Percentiles rank a stretch among this genome's conserved stretches.
These are phyloP conservation scores for Ascobolus immersus DNA, from an alignment of 495 filamentous ascomycete genomes.

Conservation along the genomic window DNA sequence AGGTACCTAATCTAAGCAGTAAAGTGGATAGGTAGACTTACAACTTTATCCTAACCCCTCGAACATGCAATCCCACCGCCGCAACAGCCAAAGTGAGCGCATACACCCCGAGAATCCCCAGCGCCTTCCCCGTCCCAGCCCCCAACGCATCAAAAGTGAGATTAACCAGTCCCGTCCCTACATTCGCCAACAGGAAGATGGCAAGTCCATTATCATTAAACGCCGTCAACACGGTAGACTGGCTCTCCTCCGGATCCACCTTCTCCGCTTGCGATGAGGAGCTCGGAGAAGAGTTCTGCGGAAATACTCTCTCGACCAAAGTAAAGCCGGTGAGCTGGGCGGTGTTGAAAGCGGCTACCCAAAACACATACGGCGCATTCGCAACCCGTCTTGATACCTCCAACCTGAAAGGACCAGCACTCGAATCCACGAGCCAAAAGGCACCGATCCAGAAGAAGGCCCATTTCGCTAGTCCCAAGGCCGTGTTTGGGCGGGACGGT, in stretches of 20 bases:
- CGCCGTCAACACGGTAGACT: conserved; percentile 45
- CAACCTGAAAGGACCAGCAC: conserved; percentile 45
- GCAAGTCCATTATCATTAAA: conserved; percentile 75
- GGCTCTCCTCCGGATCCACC: conserved; percentile 40
- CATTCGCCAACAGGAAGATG: conserved; percentile 68
- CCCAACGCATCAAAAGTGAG: conserved; percentile 59
- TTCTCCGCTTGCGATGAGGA: conserved; percentile 28
- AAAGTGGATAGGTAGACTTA: too few relatives aligned
- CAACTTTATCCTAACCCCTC: too few relatives aligned
- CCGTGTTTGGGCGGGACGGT: conserved; percentile 22
- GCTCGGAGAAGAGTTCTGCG: conserved; percentile 28
- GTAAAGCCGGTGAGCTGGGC: conserved; percentile 54
- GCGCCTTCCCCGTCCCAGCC: conserved; percentile 31
- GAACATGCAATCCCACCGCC: conserved; percentile 44
- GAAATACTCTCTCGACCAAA: conserved; percentile 47
- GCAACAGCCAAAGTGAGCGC: conserved; percentile 34
- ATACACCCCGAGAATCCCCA: conserved; percentile 53
- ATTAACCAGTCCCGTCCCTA: conserved; percentile 74
- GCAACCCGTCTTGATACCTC: conserved; percentile 68
- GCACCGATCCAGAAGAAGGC: conserved; percentile 37
- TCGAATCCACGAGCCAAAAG: conserved; percentile 37
- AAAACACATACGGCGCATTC: conserved; percentile 81
- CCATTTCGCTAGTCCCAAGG: conserved; percentile 26
- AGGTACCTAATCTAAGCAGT: too few relatives aligned
- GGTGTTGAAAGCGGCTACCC: conserved; percentile 73